Percentiles rank a stretch among this genome's conserved stretches.
Conservation (phyloP, 805 yeast species). For the Vanderwaltozyma tropicalis region DNA sequence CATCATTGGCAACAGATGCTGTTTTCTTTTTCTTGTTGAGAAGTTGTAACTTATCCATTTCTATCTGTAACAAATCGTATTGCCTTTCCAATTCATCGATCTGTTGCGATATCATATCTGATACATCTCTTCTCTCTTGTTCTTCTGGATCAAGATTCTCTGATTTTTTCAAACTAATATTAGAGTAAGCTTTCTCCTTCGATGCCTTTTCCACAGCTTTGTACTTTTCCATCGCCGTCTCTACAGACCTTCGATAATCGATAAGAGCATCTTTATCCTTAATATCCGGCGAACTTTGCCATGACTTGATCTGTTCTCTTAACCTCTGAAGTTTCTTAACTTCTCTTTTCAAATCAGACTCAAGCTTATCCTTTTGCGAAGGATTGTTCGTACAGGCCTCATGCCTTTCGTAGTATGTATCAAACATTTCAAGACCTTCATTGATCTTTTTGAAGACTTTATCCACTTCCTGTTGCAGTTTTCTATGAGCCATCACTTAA, state of each 20-base stretch:
- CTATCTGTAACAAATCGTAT: conserved; percentile 63
- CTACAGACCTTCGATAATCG: conserved; percentile 65
- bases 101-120: conserved; percentile 54
- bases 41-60: conserved; percentile 22
- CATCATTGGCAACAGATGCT: conserved; percentile 22
- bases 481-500: conserved; percentile 41
- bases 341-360: conserved; percentile 85
- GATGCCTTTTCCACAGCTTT: conserved; percentile 89
- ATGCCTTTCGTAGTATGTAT: conserved; percentile 76
- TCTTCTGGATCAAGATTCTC: conserved; percentile 65
- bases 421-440: conserved; percentile 83
- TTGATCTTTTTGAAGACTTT: conserved; percentile 76
- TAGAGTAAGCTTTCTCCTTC: conserved; percentile 88
- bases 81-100: conserved; percentile 78
- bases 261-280: conserved; percentile 78
- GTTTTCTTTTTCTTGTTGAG: conserved; percentile 28
- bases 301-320: conserved; percentile 89
- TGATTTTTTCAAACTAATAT: conserved; percentile 73
- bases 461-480: conserved; percentile 66
- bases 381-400: conserved; percentile 64
- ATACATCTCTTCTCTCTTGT: conserved; percentile 63
- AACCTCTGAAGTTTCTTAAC: conserved; percentile 87
- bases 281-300: conserved; percentile 86
- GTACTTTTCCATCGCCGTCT: conserved; percentile 86
- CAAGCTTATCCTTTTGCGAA: conserved; percentile 88